Conservation (phyloP, 805 yeast genomes). For the Wickerhamomyces rabaulensis region DNA sequence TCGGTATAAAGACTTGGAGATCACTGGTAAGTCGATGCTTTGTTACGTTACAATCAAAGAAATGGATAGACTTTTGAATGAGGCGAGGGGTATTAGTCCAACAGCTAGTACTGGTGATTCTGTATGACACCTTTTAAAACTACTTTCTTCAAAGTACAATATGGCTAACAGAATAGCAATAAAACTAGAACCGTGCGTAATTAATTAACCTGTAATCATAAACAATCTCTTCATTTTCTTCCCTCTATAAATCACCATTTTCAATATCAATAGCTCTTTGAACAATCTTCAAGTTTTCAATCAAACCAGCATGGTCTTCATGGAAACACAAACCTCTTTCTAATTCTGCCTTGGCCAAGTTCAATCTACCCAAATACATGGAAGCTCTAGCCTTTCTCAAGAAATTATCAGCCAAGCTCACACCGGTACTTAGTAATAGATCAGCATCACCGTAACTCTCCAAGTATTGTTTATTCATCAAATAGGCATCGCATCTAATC, state of each 20-base stretch:
- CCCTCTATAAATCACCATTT: conserved; percentile 43
- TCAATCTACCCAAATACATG: conserved; percentile 55
- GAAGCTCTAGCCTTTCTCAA: conserved; percentile 65
- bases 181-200: not conserved
- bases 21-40: too few species aligned
- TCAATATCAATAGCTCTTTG: conserved; percentile 46
- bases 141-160: too few species aligned
- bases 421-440: conserved; percentile 21
- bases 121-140: too few species aligned
- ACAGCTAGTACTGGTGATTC: too few species aligned
- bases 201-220: not conserved
- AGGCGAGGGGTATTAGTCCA: too few species aligned
- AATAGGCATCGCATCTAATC: conserved; percentile 66
- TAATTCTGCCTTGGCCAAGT: conserved; percentile 57
- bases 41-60: too few species aligned
- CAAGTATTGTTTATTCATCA: conserved; percentile 47
- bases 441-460: conserved; percentile 70
- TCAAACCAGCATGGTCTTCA: conserved; percentile 45
- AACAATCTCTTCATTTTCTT: not conserved
- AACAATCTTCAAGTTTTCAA: conserved; percentile 42
- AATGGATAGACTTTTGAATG: too few species aligned
- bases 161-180: too few species aligned
- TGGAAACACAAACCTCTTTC: conserved; percentile 70
- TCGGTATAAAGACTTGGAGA: too few species aligned
- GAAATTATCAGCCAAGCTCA: conserved; percentile 58